phyloP scores from a whole-genome alignment of 2,329 filamentous ascomycete species.

The Chalara sp. region DNA sequence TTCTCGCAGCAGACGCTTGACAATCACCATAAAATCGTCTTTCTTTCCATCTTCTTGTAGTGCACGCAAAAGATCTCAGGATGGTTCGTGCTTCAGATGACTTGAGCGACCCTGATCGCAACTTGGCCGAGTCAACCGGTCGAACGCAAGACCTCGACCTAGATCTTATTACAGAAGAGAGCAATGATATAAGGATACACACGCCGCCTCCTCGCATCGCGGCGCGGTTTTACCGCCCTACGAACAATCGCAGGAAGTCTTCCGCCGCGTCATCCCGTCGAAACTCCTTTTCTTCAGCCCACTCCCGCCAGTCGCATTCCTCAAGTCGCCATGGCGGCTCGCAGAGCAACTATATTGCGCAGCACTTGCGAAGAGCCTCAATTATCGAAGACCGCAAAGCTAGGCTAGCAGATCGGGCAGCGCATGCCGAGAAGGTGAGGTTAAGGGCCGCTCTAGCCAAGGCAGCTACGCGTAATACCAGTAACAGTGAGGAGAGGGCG shows the following conservation, averaged over 20 bases:
- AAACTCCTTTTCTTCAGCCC: conserved; percentile 71
- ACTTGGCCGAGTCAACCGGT: conserved; percentile 24
- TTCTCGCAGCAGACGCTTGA: too few species aligned
- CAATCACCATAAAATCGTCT: too few species aligned
- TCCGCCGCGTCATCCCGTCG: conserved; percentile 73
- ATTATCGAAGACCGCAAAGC: conserved; percentile 78
- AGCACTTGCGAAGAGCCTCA: conserved; percentile 71
- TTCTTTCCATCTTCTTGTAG: too few species aligned
- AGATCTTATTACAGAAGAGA: conserved; percentile 25
- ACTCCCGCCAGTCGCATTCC: conserved; percentile 35
- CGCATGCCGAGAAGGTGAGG: conserved; percentile 78
- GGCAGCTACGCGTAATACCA: conserved; percentile 56
- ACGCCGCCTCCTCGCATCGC: conserved; percentile 71
- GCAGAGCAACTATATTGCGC: conserved; percentile 71
- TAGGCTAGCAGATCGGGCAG: conserved; percentile 70
- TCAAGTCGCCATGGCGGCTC: conserved; percentile 42
- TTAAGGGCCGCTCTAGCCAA: conserved; percentile 69
- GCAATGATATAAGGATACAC: conserved; percentile 30
- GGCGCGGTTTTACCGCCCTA: conserved; percentile 67
- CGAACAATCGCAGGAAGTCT: conserved; percentile 61
- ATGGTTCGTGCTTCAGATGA: conserved; percentile 26
- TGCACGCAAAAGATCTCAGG: conserved; percentile 5
- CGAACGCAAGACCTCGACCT: conserved; percentile 17
- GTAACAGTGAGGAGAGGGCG: conserved; percentile 67
- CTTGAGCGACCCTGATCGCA: conserved; percentile 28